Percentiles rank a stretch among this genome's conserved stretches.
Evolutionary conservation across 805 yeast species (phyloP).

Genomic region (Kockiozyma suomiensis): DNA sequence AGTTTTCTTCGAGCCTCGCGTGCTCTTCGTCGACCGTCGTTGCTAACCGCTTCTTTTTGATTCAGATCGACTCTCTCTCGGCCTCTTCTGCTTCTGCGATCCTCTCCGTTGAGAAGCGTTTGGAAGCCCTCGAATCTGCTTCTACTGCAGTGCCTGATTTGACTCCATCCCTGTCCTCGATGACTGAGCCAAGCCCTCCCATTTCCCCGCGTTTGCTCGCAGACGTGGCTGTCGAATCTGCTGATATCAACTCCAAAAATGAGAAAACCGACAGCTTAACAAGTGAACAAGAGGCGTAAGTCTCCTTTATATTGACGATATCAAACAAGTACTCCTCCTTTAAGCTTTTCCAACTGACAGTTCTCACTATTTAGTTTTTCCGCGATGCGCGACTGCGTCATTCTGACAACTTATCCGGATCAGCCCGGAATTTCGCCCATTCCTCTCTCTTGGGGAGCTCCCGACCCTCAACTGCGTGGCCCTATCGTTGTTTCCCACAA

Average conservation of each 20-base stretch:
- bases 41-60: neutral
- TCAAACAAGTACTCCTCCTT: neutral
- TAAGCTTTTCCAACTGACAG: neutral
- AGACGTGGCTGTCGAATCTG: neutral
- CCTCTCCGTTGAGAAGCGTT: slow-evolving; percentile 14
- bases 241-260: neutral
- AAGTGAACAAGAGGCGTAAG: neutral
- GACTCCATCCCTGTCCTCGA: slow-evolving; percentile 7
- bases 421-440: slow-evolving; percentile 56
- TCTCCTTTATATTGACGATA: neutral
- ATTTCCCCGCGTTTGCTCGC: slow-evolving; percentile 27
- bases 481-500: slow-evolving; percentile 60
- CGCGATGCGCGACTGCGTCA: slow-evolving; percentile 39
- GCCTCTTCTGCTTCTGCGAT: slow-evolving; percentile 15
- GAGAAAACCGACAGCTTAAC: neutral
- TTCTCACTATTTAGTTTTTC: neutral
- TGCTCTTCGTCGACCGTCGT: neutral
- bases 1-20: neutral
- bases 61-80: slow-evolving; percentile 18
- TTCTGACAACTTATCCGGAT: slow-evolving; percentile 57
- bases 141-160: slow-evolving; percentile 8
- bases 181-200: slow-evolving; percentile 28
- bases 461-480: slow-evolving; percentile 50
- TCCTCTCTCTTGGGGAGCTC: slow-evolving; percentile 56
- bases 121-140: slow-evolving; percentile 11